phyloP scores from a whole-genome alignment of 2,329 filamentous ascomycete species.

The Fusarium gaditjirri region DNA sequence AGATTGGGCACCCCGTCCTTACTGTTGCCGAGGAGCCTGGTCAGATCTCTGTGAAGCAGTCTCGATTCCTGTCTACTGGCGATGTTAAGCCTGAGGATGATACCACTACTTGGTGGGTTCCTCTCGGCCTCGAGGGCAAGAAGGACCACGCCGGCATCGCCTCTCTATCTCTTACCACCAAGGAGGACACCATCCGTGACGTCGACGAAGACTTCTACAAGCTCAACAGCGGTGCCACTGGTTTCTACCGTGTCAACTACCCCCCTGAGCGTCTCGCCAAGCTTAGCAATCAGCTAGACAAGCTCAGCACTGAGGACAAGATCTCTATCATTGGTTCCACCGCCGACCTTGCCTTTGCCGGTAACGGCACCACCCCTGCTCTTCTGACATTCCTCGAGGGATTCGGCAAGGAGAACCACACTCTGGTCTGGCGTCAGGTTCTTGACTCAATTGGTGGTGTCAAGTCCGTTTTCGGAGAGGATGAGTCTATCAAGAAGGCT shows the following conservation, averaged over 20 bases:
- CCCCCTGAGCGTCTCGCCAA: constrained; percentile 84
- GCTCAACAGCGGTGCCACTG: constrained; percentile 88
- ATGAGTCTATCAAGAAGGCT: constrained; percentile 75
- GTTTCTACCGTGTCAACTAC: constrained; percentile 93
- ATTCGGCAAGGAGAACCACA: constrained; percentile 84
- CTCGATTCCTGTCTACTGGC: constrained; percentile 89
- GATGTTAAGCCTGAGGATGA: constrained; percentile 94
- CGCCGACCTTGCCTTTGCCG: constrained; percentile 87
- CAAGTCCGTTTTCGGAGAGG: constrained; percentile 85
- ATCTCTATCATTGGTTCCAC: constrained; percentile 93
- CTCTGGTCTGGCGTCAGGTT: constrained; percentile 90
- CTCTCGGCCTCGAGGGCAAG: constrained; percentile 84
- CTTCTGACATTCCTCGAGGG: constrained; percentile 86
- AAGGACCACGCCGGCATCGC: constrained; percentile 70
- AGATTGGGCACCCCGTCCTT: constrained; percentile 93
- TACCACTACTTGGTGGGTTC: constrained; percentile 94
- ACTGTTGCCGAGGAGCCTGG: constrained; percentile 86
- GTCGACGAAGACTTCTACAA: constrained; percentile 89
- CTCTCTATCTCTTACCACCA: constrained; percentile 76
- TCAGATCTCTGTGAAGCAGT: constrained; percentile 84
- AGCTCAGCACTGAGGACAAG: constrained; percentile 86
- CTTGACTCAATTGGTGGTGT: constrained; percentile 79
- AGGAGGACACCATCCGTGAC: constrained; percentile 79
- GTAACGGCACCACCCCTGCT: constrained; percentile 82
- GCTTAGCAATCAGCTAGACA: constrained; percentile 79